Evolutionary conservation across 2,329 filamentous ascomycete species (phyloP), one percentile per base, ranked within the genome.

Genomic region (Rhynchosporium secalis): DNA sequence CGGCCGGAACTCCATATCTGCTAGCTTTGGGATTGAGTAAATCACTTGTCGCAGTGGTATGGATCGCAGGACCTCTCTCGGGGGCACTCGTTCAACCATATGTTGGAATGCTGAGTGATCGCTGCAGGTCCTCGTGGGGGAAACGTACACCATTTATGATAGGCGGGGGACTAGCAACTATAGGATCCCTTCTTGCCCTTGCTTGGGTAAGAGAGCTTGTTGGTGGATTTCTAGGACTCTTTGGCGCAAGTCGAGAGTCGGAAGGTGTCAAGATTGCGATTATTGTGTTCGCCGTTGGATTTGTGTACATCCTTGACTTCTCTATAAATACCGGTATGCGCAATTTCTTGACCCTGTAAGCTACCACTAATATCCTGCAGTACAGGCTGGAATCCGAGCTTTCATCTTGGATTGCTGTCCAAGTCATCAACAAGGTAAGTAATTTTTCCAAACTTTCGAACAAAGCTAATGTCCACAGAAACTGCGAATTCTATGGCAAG

Each of bases 391-490:
- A 4, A 90, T 97, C 72, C 85, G 93, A 67, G 92, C 93, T 29
- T 96, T 96, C 74, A 96, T 98, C 60, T 90, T 97, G 29, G 94
- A 98, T 73, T 94, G 92, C 72, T 90, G 91, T 0, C 95, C 95
- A 0, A 86, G 91, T 1, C 93, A 97, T 72, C 94, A 98, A 75
- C 94, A 98, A 78, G 79, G 79, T 79, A 67, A 66, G 74, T 29
- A 29, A n/a, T 7, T 2, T 13, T 62, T 0, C 26, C 26, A 38
- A 38, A 8, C 4, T 10, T 28, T 45, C 1, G 9, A 26, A 38
- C 20, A 29, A 38, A 43, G 40, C 62, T 62, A 61, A 63, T 31
- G 20, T 45, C 3, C 33, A 36, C 49, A 72, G 71, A 73, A 76
- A 83, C 88, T 43, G 94, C 93, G 60, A 98, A 98, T 77, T 89